Conservation (phyloP, 352 stramenopile genomes). For the Globisporangium cylindrosporum region DNA sequence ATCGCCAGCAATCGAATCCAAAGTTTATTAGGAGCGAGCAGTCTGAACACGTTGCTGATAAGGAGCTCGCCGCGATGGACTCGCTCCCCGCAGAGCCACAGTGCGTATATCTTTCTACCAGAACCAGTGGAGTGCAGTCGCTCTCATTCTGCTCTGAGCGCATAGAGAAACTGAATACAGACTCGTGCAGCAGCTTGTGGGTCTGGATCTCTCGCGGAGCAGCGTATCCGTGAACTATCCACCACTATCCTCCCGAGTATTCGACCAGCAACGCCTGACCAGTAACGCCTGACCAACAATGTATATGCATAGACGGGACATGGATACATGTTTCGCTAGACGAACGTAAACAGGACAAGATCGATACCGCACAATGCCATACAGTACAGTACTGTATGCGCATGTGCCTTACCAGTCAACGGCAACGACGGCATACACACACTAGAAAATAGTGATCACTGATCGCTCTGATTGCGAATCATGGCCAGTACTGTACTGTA, state of each 20-base stretch:
- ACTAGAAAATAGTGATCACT: neutral
- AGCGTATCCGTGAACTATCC: no score
- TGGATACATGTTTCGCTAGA: neutral
- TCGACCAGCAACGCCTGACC: conserved; percentile 2
- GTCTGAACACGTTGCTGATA: no score
- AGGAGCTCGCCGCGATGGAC: no score
- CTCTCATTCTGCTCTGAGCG: no score
- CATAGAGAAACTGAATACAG: no score
- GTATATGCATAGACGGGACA: neutral
- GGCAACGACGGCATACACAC: neutral
- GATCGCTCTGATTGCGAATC: neutral
- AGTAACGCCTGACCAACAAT: neutral
- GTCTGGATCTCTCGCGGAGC: no score
- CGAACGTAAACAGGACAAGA: neutral
- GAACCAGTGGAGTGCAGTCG: no score
- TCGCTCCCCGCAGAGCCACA: no score
- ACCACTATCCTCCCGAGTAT: neutral
- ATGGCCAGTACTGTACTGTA: neutral
- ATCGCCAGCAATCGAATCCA: no score
- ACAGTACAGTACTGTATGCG: neutral
- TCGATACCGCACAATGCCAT: neutral
- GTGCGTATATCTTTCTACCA: no score
- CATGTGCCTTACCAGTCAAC: neutral
- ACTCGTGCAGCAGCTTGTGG: no score
- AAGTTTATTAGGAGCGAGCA: no score